Evolutionary conservation across 257 asterid genomes (phyloP).

Genomic region (Cruciata laevipes): DNA sequence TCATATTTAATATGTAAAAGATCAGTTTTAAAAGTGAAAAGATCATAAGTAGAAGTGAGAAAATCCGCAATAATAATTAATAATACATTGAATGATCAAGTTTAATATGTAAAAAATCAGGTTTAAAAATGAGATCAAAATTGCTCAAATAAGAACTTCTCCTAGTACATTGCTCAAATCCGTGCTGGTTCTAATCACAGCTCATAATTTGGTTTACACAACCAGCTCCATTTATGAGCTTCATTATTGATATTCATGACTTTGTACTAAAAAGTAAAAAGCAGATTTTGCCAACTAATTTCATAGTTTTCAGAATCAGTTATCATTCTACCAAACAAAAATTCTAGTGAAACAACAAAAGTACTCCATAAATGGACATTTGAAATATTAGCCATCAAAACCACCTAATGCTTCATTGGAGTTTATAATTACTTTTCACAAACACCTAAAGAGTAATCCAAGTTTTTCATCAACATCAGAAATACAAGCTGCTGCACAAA

Average conservation of each 20-base stretch:
- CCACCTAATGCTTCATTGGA: background rate
- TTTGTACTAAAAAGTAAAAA: background rate
- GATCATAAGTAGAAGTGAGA: too few species aligned
- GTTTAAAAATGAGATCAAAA: too few species aligned
- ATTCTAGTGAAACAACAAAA: background rate
- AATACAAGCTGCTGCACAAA: conserved; percentile 69
- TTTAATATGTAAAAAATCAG: too few species aligned
- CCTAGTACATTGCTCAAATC: too few species aligned
- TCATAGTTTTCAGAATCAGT: background rate
- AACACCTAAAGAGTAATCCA: conserved; percentile 56
- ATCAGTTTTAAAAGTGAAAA: too few species aligned
- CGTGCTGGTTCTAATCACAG: too few species aligned
- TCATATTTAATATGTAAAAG: too few species aligned
- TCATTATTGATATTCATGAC: background rate
- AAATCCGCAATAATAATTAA: too few species aligned
- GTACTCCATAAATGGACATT: background rate
- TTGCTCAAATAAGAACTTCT: too few species aligned
- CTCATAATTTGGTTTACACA: too few species aligned
- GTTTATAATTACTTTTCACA: conserved; percentile 55
- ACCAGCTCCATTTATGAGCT: too few species aligned
- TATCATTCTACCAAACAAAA: background rate
- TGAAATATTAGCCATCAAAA: conserved; percentile 1
- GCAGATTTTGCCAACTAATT: background rate
- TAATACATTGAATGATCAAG: too few species aligned
- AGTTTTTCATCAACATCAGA: conserved; percentile 61